phyloP scores from a whole-genome alignment of 176 grass and related monocot genomes.

The Hordeum marinum region DNA sequence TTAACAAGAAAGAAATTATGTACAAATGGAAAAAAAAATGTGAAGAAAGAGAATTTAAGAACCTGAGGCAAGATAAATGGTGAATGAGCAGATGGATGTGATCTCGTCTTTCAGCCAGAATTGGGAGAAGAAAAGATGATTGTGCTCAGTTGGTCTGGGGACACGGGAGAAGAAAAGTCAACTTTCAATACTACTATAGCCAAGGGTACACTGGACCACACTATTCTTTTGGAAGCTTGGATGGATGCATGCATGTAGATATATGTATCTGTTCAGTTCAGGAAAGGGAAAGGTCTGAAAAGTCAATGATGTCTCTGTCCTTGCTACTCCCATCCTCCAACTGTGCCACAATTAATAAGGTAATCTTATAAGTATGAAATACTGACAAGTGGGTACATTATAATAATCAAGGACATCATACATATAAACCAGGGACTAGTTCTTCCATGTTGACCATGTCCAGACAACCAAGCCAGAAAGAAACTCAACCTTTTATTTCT shows the following conservation, averaged over 20 bases:
- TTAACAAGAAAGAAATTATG: neutral
- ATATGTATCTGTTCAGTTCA: neutral
- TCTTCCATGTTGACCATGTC: neutral
- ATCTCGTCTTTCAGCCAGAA: neutral
- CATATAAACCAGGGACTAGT: neutral
- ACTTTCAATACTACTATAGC: neutral
- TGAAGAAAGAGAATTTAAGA: neutral
- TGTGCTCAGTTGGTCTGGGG: neutral
- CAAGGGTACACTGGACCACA: neutral
- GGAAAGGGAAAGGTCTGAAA: neutral
- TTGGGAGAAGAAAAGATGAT: neutral
- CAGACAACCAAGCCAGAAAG: neutral
- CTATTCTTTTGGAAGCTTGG: neutral
- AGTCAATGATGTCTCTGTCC: neutral
- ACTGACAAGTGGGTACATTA: neutral
- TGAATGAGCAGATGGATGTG: neutral
- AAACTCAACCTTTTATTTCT: neutral
- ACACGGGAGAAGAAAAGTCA: neutral
- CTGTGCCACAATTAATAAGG: neutral
- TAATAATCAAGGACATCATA: neutral
- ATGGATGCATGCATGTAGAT: neutral
- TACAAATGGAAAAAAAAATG: neutral
- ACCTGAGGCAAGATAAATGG: neutral
- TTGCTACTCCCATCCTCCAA: neutral
- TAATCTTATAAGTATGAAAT: neutral